phyloP scores from a whole-genome alignment of 352 stramenopile genomes.

The Elongisporangium prolatum region DNA sequence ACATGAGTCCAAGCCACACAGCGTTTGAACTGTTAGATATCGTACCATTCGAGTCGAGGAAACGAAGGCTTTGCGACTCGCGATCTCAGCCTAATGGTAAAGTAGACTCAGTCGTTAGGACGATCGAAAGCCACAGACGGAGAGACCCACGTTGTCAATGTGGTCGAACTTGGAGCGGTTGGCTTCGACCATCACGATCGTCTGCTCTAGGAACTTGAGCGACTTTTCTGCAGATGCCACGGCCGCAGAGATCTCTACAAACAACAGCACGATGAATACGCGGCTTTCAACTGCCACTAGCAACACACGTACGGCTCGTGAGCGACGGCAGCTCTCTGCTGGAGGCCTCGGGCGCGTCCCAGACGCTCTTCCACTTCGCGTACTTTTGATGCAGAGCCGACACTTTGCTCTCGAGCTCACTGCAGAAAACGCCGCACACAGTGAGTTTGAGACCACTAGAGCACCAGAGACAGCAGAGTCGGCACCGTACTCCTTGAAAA shows the following conservation, averaged over 20 bases:
- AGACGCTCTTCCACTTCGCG: conserved; percentile 57
- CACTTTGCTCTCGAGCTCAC: conserved; percentile 73
- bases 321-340: conserved; percentile 51
- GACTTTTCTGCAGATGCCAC: conserved; percentile 64
- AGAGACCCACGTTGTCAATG: conserved; percentile 41
- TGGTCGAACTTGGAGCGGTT: conserved; percentile 80
- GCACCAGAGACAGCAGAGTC: neutral
- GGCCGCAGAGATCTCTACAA: conserved; percentile 51
- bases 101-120: neutral
- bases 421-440: conserved; percentile 11
- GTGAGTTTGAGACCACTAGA: conserved; percentile 1
- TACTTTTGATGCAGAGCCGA: conserved; percentile 67
- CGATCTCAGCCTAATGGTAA: conserved; percentile 35
- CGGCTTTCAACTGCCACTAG: neutral
- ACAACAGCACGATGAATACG: neutral
- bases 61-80: conserved; percentile 67
- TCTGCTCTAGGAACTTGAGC: conserved; percentile 79
- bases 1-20: neutral
- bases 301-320: conserved; percentile 33
- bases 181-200: conserved; percentile 75
- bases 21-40: neutral
- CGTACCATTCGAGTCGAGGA: conserved; percentile 39
- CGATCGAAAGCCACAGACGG: neutral
- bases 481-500: conserved; percentile 75
- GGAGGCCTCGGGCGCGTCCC: conserved; percentile 33